Evolutionary conservation across 2,329 filamentous ascomycete genomes (phyloP), one percentile per base, ranked within the genome.

Genomic region (Bipolaris bicolor): DNA sequence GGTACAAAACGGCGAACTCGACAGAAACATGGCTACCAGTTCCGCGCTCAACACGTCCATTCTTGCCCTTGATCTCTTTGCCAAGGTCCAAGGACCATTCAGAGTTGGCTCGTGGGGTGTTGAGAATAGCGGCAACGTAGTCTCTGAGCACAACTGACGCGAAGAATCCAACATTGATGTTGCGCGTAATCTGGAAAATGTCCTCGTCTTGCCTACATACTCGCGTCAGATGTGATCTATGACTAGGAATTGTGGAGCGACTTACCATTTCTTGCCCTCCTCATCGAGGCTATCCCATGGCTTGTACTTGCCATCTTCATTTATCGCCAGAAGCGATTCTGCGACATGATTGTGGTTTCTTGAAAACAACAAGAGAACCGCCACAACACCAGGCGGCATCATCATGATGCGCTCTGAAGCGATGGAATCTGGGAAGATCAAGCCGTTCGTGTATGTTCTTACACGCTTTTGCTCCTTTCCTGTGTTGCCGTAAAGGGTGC

Each of bases 1-100:
- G 85, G 74, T 96, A 96, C 66, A 90, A 88, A 9, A 96, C 82
- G 70, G 94, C 95, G 81, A 96, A 96, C 77, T 96, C 91, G 4
- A 89, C 90, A 0, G 90, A 93, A 9, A 93, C 90, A 62, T 89
- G 86, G 68, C 94, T 96, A 52, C 91, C 91, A 0, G 90, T 86
- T 49, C 90, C 91, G 15, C 86, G 62, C 48, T 68, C 67, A 15
- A 69, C 83, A 49, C 90, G 86, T 0, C 86, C 85, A 81, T 5
- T 93, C 1, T 83, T 75, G 26, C 81, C 7, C 81, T 87, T 62
- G 81, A 76, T 47, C 67, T 69, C 82, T 82, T 82, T 37, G 84
- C 87, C 78, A 85, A 91, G 90, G 69, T 94, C 90, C 29, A 96
- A 82, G 0, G 88, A 91, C 90, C 90, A 95, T 0, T 87, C 89